Evolutionary conservation across 352 stramenopile species (phyloP).

Genomic region (Globisporangium paroecandrum): DNA sequence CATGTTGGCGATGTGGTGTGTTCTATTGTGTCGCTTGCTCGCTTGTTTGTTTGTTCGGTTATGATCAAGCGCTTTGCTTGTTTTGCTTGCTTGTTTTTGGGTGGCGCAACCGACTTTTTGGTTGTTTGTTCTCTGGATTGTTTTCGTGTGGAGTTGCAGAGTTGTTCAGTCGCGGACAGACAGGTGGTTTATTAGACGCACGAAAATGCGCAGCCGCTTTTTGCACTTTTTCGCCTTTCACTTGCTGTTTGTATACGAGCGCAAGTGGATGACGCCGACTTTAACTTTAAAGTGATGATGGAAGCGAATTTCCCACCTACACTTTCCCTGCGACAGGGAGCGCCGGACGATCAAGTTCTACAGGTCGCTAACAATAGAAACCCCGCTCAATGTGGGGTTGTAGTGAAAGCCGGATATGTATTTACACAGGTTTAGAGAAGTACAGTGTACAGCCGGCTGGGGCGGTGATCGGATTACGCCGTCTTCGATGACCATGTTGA

Average conservation of each 20-base stretch:
- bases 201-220: slow-evolving; percentile 1
- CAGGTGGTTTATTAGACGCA: not conserved
- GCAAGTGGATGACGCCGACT: not conserved
- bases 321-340: not conserved
- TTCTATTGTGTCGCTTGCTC: slow-evolving; percentile 3
- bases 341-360: not conserved
- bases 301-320: not conserved
- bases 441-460: not conserved
- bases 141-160: not conserved
- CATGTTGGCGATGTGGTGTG: not conserved
- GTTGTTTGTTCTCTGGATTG: not conserved
- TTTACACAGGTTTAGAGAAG: not conserved
- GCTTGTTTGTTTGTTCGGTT: not conserved
- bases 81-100: slow-evolving; percentile 3
- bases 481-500: not conserved
- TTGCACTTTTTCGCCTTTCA: not conserved
- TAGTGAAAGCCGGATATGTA: not conserved
- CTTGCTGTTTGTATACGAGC: not conserved
- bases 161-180: not conserved
- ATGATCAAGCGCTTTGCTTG: slow-evolving; percentile 2
- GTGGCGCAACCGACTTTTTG: slow-evolving; percentile 10
- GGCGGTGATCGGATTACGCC: not conserved
- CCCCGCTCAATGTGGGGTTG: too few species aligned
- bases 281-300: not conserved
- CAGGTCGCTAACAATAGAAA: not conserved